These are phyloP conservation scores for Podospora sp. DNA, from an alignment of 495 filamentous ascomycete species.

Conservation along the genomic window DNA sequence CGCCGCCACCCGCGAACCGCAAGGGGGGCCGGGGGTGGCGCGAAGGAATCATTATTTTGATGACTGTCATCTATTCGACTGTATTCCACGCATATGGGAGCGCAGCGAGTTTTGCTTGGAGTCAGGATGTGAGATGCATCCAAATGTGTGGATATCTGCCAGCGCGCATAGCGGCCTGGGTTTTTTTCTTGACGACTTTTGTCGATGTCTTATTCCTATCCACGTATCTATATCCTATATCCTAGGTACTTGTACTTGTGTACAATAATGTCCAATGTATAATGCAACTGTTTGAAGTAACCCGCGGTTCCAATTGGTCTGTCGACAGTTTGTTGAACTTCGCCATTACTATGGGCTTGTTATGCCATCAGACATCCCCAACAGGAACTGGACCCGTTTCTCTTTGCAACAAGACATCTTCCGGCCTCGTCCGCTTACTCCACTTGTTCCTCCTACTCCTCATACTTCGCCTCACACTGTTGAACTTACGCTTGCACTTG, in stretches of 20 bases:
- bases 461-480: no score
- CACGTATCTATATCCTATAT: conserved; percentile 13
- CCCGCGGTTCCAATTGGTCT: not conserved
- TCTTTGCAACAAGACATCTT: not conserved
- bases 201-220: conserved; percentile 8
- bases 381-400: not conserved
- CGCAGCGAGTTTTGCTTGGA: not conserved
- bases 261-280: conserved; percentile 7
- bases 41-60: not conserved
- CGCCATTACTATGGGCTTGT: no score
- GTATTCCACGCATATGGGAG: not conserved
- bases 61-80: no score
- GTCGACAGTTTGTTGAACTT: no score
- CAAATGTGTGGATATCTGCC: conserved; percentile 1
- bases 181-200: conserved; percentile 4
- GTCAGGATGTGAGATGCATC: not conserved
- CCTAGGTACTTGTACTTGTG: conserved; percentile 13
- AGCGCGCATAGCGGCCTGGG: not conserved
- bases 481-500: no score
- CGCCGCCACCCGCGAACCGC: no score
- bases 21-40: no score
- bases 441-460: no score
- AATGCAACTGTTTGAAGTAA: not conserved
- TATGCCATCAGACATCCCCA: no score
- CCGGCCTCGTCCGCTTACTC: no score